A percentile compares a stretch with the other conserved stretches of the same genome.
These are phyloP conservation scores for Stagonosporopsis vannaccii DNA, from an alignment of 2,329 filamentous ascomycete genomes.

Conservation along the genomic window DNA sequence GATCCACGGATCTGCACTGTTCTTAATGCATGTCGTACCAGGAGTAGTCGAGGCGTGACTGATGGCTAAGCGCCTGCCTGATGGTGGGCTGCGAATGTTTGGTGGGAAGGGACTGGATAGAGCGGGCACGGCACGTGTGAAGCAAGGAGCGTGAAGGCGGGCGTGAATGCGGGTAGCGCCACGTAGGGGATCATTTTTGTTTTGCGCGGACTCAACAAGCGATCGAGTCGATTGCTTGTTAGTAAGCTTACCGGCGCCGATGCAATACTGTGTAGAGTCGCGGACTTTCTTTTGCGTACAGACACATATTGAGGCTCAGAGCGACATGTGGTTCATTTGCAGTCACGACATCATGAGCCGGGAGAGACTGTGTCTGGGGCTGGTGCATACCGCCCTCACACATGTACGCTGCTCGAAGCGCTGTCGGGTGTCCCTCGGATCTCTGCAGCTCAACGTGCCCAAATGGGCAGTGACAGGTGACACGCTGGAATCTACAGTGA, in stretches of 20 bases:
- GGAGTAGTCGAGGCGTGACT: slow-evolving; percentile 3
- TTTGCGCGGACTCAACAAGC: neutral
- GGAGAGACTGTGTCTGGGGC: neutral
- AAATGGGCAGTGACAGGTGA: slow-evolving; percentile 30
- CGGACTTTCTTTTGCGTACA: neutral
- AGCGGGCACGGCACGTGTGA: neutral
- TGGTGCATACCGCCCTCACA: slow-evolving; percentile 9
- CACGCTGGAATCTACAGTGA: slow-evolving; percentile 26
- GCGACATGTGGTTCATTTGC: neutral
- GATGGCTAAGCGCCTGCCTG: slow-evolving; percentile 6
- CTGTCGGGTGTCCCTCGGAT: slow-evolving; percentile 2
- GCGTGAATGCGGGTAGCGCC: neutral
- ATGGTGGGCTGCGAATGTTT: neutral
- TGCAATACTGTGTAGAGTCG: neutral
- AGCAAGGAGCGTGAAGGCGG: neutral
- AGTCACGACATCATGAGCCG: neutral
- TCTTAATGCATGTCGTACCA: slow-evolving; percentile 13
- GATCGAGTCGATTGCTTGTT: neutral
- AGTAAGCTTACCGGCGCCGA: neutral
- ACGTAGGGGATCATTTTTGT: neutral
- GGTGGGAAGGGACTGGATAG: neutral
- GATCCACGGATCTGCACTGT: slow-evolving; percentile 8
- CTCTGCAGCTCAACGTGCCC: slow-evolving; percentile 3
- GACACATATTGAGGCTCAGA: neutral
- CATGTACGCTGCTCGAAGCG: slow-evolving; percentile 14